Base-by-base conservation (phyloP, 2,329 filamentous ascomycete species). In the Claviceps cyperi region DNA sequence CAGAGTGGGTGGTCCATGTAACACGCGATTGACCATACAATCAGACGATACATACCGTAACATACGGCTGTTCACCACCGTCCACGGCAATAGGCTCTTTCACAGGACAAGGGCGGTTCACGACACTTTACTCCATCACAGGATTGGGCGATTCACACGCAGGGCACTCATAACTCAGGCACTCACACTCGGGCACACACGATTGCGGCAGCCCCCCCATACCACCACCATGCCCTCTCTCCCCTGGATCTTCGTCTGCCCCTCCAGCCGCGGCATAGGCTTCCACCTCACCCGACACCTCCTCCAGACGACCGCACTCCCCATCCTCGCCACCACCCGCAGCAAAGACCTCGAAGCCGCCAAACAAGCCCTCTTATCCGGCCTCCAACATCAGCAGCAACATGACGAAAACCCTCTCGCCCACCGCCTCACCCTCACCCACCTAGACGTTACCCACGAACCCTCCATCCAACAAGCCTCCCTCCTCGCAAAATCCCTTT, bases 381-480 rank as follows among this genome's bases (percentile, higher is more conserved):
- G 15, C 9, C 3, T 2, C 58, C 3, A 59, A 57, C 50, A 61
- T 68, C 5, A 55, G 54, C 5, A 48, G 48, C 40, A 49, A 48
- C 47, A 49, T 7, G 28, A 32, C 43, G 6, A 14, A 4, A 17
- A n/a, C 22, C 5, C 21, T 43, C 47, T 52, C n/a, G 51, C 53
- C 38, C 52, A 54, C 49, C 64, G 71, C 2, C 65, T 75, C 11
- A 63, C 66, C 54, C 54, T 74, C 21, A 58, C 69, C 14, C 58
- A 54, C 15, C 58, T 69, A 43, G 73, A 76, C 62, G 72, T 75
- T 35, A 70, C 67, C 3, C 77, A 85, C 58, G 85, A 90, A 65
- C 53, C 67, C 28, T 77, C 77, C 37, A 76, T 92, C 39, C 58
- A 66, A 45, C 73, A 76, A 39, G 80, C 84, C 17, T 69, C 77